Base-by-base conservation (phyloP, 2,329 filamentous ascomycete genomes). In the Sporothrix globosa region DNA sequence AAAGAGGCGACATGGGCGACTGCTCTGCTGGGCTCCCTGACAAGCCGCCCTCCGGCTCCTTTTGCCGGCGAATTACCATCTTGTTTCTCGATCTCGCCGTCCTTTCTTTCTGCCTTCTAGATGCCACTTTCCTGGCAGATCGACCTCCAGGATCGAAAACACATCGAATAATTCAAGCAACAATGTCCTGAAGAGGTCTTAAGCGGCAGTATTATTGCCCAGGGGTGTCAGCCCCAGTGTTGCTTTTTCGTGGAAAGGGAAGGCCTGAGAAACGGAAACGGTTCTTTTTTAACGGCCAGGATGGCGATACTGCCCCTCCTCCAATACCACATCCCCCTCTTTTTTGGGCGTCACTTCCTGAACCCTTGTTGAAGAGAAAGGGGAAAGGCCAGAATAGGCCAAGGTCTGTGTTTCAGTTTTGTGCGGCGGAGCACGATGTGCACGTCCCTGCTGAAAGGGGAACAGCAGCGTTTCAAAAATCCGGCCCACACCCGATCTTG, bases 301-400 rank as follows among this genome's bases (percentile, higher is more conserved):
- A 60, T 27, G 54, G 50, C 67, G 53, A 60, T 21, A 52, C 53
- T 60, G 53, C 67, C 67, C 53, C 67, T 69, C 53, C 27, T 24
- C 44, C 27, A 44, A 69, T 69, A 52, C 67, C 54, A 69, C 67
- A 53, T 69, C 67, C 67, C 67, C 67, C 67, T 69, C 67, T 69
- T 69, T 69, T 69, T 17, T 58, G 52, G 39, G 66, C 48, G 52
- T 52, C 52, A 27, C 6, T 44, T 56, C 65, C 34, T 44, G 61
- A 41, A 7, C 2, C 48, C 65, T n/a, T 67, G 52, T 41, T 54
- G 65, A 54, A 67, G 65, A 67, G 34, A 21, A 53, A 34, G n/a
- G 21, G 53, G 24, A 67, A 14, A 9, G 52, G 52, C 66, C 50
- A 48, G 52, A 58, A 56, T 39, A 54, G 53, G 66, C 34, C 19